Evolutionary conservation across 768 basidiomycete genomes (phyloP).

Genomic region (Wakefieldia striispora): DNA sequence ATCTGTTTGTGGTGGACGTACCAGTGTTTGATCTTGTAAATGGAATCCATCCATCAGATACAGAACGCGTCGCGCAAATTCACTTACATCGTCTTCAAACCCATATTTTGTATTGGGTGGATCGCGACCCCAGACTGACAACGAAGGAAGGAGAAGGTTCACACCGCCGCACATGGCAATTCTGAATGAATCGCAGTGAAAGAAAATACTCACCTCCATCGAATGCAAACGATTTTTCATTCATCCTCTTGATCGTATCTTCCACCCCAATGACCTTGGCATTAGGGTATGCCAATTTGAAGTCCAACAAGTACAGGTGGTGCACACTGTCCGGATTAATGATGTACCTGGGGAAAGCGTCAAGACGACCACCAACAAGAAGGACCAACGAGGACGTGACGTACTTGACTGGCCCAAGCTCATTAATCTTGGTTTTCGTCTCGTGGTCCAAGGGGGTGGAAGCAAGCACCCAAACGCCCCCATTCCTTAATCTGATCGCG

Average conservation of each 20-base stretch:
- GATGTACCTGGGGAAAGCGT: constrained; percentile 45
- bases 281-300: constrained; percentile 64
- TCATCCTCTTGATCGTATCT: constrained; percentile 49
- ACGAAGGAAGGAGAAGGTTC: background rate
- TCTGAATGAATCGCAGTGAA: background rate
- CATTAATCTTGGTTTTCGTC: constrained; percentile 59
- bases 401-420: constrained; percentile 69
- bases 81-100: constrained; percentile 65
- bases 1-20: constrained; percentile 16
- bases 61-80: too few species aligned
- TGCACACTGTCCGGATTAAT: constrained; percentile 58
- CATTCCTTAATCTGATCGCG: constrained; percentile 64
- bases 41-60: background rate
- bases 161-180: too few species aligned
- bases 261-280: constrained; percentile 72
- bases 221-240: constrained; percentile 50
- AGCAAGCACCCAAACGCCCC: constrained; percentile 80
- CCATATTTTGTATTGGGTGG: constrained; percentile 66
- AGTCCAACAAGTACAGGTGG: constrained; percentile 59
- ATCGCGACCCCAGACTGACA: constrained; percentile 59
- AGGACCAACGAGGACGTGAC: background rate
- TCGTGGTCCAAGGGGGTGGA: constrained; percentile 68
- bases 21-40: constrained; percentile 50
- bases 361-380: background rate
- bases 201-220: constrained; percentile 55